Evolutionary conservation across 1,284 basidiomycete genomes (phyloP).

Genomic region (Fomitopsis schrenkii): DNA sequence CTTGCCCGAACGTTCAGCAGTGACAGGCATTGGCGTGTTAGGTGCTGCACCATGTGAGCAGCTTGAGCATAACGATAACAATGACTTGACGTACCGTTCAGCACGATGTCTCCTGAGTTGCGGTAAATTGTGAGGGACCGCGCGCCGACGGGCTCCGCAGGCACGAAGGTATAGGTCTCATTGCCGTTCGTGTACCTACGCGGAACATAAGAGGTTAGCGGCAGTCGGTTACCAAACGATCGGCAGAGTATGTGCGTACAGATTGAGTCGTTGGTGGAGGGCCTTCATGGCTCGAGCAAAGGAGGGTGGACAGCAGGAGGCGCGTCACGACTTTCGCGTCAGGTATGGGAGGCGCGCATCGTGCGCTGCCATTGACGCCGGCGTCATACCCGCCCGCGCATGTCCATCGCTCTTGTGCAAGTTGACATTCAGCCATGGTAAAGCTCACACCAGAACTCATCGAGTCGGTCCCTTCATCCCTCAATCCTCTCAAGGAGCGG

Average conservation of each 20-base stretch:
- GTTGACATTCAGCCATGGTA: constrained; percentile 40
- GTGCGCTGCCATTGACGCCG: constrained; percentile 13
- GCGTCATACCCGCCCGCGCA: constrained; percentile 12
- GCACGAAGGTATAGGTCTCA: constrained; percentile 75
- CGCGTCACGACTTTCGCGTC: constrained; percentile 14
- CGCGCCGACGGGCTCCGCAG: constrained; percentile 55
- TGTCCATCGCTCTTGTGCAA: constrained; percentile 11
- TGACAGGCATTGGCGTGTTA: constrained; percentile 46
- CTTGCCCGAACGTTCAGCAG: constrained; percentile 55
- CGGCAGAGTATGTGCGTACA: constrained; percentile 38
- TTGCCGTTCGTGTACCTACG: constrained; percentile 61
- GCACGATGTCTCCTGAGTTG: constrained; percentile 65
- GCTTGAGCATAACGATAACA: constrained; percentile 1
- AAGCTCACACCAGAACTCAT: constrained; percentile 94
- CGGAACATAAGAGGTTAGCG: constrained; percentile 6
- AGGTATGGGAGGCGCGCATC: constrained; percentile 3
- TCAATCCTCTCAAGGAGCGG: constrained; percentile 92
- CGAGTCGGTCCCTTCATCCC: constrained; percentile 68
- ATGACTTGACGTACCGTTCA: constrained; percentile 50
- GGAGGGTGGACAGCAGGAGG: constrained; percentile 13
- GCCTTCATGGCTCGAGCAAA: constrained; percentile 45
- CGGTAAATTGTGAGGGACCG: constrained; percentile 69
- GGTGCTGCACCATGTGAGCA: constrained; percentile 38
- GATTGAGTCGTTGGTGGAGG: constrained; percentile 64
- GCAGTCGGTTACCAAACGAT: constrained; percentile 8